Evolutionary conservation across 1,284 basidiomycete species (phyloP).

Genomic region (Cryptococcus sp.): DNA sequence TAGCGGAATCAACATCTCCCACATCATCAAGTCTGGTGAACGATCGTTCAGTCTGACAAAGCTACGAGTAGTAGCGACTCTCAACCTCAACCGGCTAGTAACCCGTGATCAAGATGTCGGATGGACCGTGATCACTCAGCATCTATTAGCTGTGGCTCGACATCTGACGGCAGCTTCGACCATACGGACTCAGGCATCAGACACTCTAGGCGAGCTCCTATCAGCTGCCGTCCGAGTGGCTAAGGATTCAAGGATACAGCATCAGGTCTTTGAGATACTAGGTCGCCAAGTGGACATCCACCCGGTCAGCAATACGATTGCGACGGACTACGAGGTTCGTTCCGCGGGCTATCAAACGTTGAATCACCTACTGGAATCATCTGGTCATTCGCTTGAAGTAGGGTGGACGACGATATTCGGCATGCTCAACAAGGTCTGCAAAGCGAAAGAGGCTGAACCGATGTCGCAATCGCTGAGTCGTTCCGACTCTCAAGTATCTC

Average conservation of each 20-base stretch:
- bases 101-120: slow-evolving; percentile 75
- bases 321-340: slow-evolving; percentile 67
- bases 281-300: slow-evolving; percentile 68
- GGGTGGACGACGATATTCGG: slow-evolving; percentile 94
- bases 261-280: slow-evolving; percentile 77
- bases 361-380: slow-evolving; percentile 83
- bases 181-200: slow-evolving; percentile 83
- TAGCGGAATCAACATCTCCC: slow-evolving; percentile 79
- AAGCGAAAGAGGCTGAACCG: slow-evolving; percentile 10
- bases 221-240: slow-evolving; percentile 65
- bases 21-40: slow-evolving; percentile 64
- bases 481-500: slow-evolving; percentile 11
- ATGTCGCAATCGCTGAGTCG: slow-evolving; percentile 7
- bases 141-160: slow-evolving; percentile 70
- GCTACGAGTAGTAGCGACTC: slow-evolving; percentile 71
- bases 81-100: slow-evolving; percentile 84
- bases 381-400: slow-evolving; percentile 82
- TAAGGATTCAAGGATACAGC: slow-evolving; percentile 65
- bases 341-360: slow-evolving; percentile 84
- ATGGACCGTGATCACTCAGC: slow-evolving; percentile 77
- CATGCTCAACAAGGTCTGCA: slow-evolving; percentile 81
- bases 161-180: slow-evolving; percentile 68
- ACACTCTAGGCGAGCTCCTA: slow-evolving; percentile 78
- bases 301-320: slow-evolving; percentile 39
- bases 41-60: slow-evolving; percentile 77